A percentile compares a stretch with the other conserved stretches of the same genome.
Evolutionary conservation across 345 rosid species (phyloP).

Genomic region (Microcos paniculata): DNA sequence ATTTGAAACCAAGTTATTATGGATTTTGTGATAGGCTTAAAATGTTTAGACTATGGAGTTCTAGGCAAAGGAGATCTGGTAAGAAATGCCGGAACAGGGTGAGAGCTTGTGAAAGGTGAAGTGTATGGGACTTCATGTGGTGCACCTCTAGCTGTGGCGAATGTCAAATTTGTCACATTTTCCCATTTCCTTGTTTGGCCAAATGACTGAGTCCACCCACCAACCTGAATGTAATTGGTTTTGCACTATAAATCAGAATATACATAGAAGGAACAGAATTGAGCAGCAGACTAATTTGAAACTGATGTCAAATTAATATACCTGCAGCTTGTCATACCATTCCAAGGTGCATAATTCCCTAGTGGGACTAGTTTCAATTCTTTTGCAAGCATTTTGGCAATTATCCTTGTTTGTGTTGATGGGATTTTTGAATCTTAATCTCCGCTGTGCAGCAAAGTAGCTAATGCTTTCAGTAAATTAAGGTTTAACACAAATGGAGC

Average conservation of each 20-base stretch:
- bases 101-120: background rate
- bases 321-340: background rate
- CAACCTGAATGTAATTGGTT: background rate
- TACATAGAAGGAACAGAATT: background rate
- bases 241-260: background rate
- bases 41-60: too few relatives aligned
- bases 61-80: background rate
- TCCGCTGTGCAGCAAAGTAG: background rate
- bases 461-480: background rate
- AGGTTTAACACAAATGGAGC: background rate
- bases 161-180: background rate
- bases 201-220: constrained; percentile 13
- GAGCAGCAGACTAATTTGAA: too few relatives aligned
- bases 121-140: constrained; percentile 7
- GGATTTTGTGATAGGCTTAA: too few relatives aligned
- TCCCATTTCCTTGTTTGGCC: background rate
- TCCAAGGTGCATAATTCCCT: constrained; percentile 1
- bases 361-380: background rate
- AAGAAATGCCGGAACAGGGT: constrained; percentile 4
- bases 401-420: constrained; percentile 4
- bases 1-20: background rate
- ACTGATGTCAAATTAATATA: background rate
- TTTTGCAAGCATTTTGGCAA: constrained; percentile 1
- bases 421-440: constrained; percentile 8
- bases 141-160: constrained; percentile 1